Base-by-base conservation (phyloP, 148 eudicot species). In the Fagopyrum homotropicum region DNA sequence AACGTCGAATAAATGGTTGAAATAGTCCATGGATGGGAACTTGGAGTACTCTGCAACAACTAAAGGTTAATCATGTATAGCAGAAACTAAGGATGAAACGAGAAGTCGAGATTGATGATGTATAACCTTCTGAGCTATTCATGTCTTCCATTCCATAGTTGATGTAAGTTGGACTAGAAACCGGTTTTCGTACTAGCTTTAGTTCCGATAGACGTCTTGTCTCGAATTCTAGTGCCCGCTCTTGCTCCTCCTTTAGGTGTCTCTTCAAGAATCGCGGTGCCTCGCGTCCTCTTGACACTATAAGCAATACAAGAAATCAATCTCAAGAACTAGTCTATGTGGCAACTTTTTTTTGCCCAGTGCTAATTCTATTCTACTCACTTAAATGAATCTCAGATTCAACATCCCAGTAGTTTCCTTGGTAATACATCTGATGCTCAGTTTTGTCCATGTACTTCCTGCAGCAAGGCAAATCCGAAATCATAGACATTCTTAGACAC, bases 191-290 rank as follows among this genome's bases (percentile, higher is more conserved):
- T 22, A 77, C 79, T 49, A 92, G 19, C 73, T 85, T 87, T 51
- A 92, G 45, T 46, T 84, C 84, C 4, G 87, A 84, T 52, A 87
- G 79, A 35, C 80, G 87, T 75, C 77, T 79, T 45, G 84, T 76
- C 82, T 85, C 87, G 73, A 82, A 72, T 72, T 92, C 90, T 30
- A 86, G 69, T 29, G 80, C 86, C n/a, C 73, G 79, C 72, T 88
- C 84, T 51, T 83, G 87, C 75, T 86, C 87, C 72, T 84, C 89
- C 85, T 85, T 74, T 19, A 81, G 76, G 48, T 83, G 88, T 81
- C 81, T 75, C 77, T 82, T 79, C 70, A 76, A 72, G 72, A 81
- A 47, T 40, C 86, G 83, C 6, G 84, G 76, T 8, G 77, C 77
- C 70, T 75, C 77, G 11, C 43, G 56, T 73, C 77, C 54, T 61